A percentile compares a stretch with the other conserved stretches of the same genome.
Evolutionary conservation across 371 early-diverging fungal species (phyloP).

Genomic region (Globomyces sp.): DNA sequence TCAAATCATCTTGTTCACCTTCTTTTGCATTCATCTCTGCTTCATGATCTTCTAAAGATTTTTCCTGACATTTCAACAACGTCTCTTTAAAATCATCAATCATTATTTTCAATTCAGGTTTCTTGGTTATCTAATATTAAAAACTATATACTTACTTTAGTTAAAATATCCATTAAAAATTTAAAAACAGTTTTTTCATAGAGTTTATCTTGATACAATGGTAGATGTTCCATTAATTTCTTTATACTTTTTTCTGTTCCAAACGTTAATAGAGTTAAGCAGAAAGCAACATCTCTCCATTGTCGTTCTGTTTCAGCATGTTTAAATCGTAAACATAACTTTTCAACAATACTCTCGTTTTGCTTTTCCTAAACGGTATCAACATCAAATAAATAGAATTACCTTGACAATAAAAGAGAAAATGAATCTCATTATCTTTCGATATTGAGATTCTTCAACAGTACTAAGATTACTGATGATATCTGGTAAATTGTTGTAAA

Average conservation of each 20-base stretch:
- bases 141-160: slow-evolving; percentile 59
- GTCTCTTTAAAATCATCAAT: slow-evolving; percentile 81
- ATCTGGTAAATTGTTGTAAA: slow-evolving; percentile 97
- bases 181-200: slow-evolving; percentile 76
- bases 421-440: slow-evolving; percentile 87
- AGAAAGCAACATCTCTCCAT: slow-evolving; percentile 91
- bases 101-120: slow-evolving; percentile 69
- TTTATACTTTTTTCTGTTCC: slow-evolving; percentile 72
- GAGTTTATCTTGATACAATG: slow-evolving; percentile 84
- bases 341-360: slow-evolving; percentile 90
- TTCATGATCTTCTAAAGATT: slow-evolving; percentile 43
- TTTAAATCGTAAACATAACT: slow-evolving; percentile 89
- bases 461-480: slow-evolving; percentile 81
- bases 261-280: slow-evolving; percentile 82
- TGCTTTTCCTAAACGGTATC: slow-evolving; percentile 72
- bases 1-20: not conserved
- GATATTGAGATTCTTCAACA: slow-evolving; percentile 77
- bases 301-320: slow-evolving; percentile 66
- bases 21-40: slow-evolving; percentile 33
- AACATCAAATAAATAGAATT: slow-evolving; percentile 8
- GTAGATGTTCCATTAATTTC: slow-evolving; percentile 75
- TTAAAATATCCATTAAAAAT: slow-evolving; percentile 75
- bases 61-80: slow-evolving; percentile 49
- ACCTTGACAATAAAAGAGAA: slow-evolving; percentile 90
- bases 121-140: slow-evolving; percentile 47